Evolutionary conservation across 176 grass and related monocot genomes (phyloP).

Genomic region (Oropetium thomaeum): DNA sequence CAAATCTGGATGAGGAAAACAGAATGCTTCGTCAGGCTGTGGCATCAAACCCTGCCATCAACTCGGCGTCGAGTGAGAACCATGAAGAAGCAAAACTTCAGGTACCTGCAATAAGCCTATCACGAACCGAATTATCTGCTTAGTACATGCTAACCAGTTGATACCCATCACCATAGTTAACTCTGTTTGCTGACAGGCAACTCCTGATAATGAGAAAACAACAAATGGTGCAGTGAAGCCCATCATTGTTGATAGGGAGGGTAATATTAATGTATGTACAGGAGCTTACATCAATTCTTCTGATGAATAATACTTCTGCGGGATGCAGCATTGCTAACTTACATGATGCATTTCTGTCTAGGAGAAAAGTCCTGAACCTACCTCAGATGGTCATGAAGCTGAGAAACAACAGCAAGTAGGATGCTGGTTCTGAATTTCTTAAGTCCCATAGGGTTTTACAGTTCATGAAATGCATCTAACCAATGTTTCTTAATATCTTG

Average conservation of each 20-base stretch:
- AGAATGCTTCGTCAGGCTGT: conserved; percentile 48
- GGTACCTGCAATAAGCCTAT: conserved; percentile 13
- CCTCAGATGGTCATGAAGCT: conserved; percentile 38
- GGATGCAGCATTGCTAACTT: conserved; percentile 1
- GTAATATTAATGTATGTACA: conserved; percentile 37
- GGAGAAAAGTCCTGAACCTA: conserved; percentile 25
- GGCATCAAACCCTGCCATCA: conserved; percentile 19
- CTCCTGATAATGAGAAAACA: conserved; percentile 34
- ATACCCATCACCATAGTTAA: too few species aligned
- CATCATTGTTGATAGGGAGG: conserved; percentile 20
- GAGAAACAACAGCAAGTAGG: conserved; percentile 53
- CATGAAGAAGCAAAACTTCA: conserved; percentile 7
- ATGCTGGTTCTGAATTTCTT: conserved; percentile 7
- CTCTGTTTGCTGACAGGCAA: conserved; percentile 17
- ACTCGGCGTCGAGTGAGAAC: conserved; percentile 16
- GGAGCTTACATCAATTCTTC: background rate
- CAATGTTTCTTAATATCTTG: background rate
- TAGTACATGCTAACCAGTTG: background rate
- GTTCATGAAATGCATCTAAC: background rate
- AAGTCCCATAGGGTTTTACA: background rate
- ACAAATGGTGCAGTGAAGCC: conserved; percentile 26
- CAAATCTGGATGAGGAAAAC: conserved; percentile 53
- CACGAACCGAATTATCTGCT: background rate
- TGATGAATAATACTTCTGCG: conserved; percentile 1
- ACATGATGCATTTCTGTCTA: conserved; percentile 14